Evolutionary conservation across 2,329 filamentous ascomycete genomes (phyloP), one percentile per base, ranked within the genome.

Genomic region (Chrysoporthe deuterocubensis): DNA sequence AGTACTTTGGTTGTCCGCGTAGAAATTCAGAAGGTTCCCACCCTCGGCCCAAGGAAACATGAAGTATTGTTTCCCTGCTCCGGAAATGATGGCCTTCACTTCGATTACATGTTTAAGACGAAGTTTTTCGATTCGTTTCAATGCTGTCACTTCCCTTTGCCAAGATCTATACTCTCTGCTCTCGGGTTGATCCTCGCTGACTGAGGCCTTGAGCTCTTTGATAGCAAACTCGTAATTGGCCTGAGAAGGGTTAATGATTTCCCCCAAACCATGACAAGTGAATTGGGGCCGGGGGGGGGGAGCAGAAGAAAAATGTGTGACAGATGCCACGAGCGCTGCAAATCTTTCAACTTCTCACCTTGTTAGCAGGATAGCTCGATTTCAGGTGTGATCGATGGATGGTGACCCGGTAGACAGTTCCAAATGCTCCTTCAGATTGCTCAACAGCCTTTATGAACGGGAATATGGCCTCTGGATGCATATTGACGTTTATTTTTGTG

Each of bases 31-130:
- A 7, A 71, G n/a, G 14, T 68, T 68, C 1, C 68, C 68, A 3
- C 66, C 66, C 8, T 68, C n/a, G 0, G 70, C 70, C 70, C 65
- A 70, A 2, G 54, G 65, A 13, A 70, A 71, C 42, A 71, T 46
- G 5, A 71, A 44, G 42, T 70, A 71, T 4, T 54, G 62, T 1
- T 54, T 48, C 1, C 21, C 8, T 3, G 18, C 68, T 50, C 52
- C 60, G 4, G 62, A 59, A 2, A 70, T 48, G 5, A 43, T 62
- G 0, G 56, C 46, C 2, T 61, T 60, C 14, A 52, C 61, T 9
- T 42, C 18, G 13, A 68, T 65, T 1, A 71, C 40, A 16, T 71
- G 48, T 0, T 43, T 1, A 1, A 54, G 37, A 1, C 37, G 4
- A 1, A 44, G 52, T 4, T 11, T 8, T 3, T 37, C 11, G 1